These are phyloP conservation scores for Linnemannia zychae DNA, from an alignment of 192 early-diverging fungal genomes.

Conservation along the genomic window DNA sequence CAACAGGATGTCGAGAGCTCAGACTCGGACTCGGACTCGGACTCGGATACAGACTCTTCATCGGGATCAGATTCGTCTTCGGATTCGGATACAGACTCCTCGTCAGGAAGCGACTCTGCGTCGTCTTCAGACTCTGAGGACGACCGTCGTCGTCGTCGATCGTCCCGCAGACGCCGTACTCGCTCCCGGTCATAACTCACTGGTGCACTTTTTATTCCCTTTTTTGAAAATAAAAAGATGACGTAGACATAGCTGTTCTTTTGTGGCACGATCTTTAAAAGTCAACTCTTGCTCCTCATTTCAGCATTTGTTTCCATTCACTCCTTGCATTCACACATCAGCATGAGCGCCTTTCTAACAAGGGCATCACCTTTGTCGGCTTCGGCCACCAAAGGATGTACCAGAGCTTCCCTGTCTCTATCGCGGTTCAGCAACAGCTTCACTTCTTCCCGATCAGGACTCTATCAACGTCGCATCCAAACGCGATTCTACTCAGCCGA, in stretches of 20 bases:
- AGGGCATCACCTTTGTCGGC: slow-evolving; percentile 25
- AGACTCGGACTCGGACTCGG: slow-evolving; percentile 56
- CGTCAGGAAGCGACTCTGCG: slow-evolving; percentile 31
- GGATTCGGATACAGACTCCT: slow-evolving; percentile 39
- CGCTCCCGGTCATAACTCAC: slow-evolving; percentile 8
- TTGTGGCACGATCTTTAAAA: background rate
- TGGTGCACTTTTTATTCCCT: background rate
- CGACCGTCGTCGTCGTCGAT: slow-evolving; percentile 21
- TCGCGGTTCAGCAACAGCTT: background rate
- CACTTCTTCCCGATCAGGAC: slow-evolving; percentile 8
- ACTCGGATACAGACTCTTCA: slow-evolving; percentile 21
- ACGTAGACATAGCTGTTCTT: background rate
- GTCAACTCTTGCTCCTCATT: background rate
- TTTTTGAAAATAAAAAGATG: background rate
- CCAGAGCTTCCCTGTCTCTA: background rate
- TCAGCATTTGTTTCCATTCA: background rate
- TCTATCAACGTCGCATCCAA: background rate
- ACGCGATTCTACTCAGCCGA: slow-evolving; percentile 33
- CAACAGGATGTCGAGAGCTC: slow-evolving; percentile 59
- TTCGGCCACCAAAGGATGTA: slow-evolving; percentile 5
- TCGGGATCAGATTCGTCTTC: slow-evolving; percentile 52
- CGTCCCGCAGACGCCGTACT: slow-evolving; percentile 15
- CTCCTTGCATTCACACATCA: background rate
- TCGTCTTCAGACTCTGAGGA: slow-evolving; percentile 40
- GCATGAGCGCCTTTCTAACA: slow-evolving; percentile 49